Percentiles rank a stretch among this genome's conserved stretches.
Conservation (phyloP, 805 yeast species). For the Lachancea mirantina region DNA sequence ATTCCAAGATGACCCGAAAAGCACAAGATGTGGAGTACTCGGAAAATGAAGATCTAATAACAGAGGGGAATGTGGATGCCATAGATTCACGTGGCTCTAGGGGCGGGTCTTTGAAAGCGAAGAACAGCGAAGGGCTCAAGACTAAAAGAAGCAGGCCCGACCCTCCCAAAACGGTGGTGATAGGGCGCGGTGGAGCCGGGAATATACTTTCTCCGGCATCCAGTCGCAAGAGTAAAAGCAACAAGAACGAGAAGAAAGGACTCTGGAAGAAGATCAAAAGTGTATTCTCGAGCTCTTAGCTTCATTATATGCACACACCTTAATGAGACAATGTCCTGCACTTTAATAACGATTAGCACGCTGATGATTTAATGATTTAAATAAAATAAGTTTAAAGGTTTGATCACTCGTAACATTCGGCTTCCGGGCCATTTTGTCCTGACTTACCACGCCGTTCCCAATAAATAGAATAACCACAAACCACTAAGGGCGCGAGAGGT, state of each 20-base stretch:
- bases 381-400: too few species aligned
- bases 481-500: too few species aligned
- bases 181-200: constrained; percentile 33
- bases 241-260: constrained; percentile 10
- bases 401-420: too few species aligned
- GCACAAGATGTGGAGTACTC: constrained; percentile 56
- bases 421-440: too few species aligned
- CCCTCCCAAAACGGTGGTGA: constrained; percentile 19
- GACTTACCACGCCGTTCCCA: too few species aligned
- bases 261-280: constrained; percentile 14
- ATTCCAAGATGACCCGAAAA: constrained; percentile 50
- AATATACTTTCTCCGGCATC: constrained; percentile 27
- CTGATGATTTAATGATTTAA: too few species aligned
- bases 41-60: constrained; percentile 7
- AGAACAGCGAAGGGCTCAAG: constrained; percentile 1
- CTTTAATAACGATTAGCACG: too few species aligned
- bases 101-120: background rate
- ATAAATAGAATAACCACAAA: too few species aligned
- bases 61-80: too few species aligned
- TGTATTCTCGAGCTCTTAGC: too few species aligned
- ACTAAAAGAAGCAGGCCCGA: constrained; percentile 11
- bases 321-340: too few species aligned
- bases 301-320: too few species aligned
- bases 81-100: background rate
- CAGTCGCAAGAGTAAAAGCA: constrained; percentile 12